Base-by-base conservation (phyloP, 2,329 filamentous ascomycete species). In the Fusarium bactridioides region DNA sequence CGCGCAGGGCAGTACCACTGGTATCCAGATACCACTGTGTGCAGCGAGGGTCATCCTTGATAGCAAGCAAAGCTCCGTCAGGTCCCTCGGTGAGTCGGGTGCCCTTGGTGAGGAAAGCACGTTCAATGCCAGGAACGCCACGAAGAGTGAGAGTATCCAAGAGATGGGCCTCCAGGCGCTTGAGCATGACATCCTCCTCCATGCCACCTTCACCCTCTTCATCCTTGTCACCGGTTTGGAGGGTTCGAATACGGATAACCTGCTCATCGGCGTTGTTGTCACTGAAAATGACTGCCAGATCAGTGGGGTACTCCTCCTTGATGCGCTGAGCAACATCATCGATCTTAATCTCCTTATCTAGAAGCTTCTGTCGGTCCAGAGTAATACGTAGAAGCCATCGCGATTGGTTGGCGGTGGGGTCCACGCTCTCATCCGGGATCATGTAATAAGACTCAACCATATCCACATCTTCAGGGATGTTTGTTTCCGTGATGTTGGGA, bases 371-470 rank as follows among this genome's bases (percentile, higher is more conserved):
- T 64, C 96, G 93, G 79, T 97, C 95, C 55, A 99, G 90, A 25
- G 95, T 93, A 76, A 99, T 93, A 85, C 96, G 94, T 54, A 99
- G 89, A 67, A 99, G 85, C 97, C 97, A 99, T 81, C 94, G 93
- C 13, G 96, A 98, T 82, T 98, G 95, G 67, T 89, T 89, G 45
- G 93, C 91, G 63, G 87, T 82, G 4, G 85, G 84, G 62, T 88
- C 86, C 33, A 87, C 85, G 25, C 83, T 85, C 45, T 97, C 94
- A 73, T 97, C 94, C 1, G 94, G 94, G 79, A 98, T 93, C 80
- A 98, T 90, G 84, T 95, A 98, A 86, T 97, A 98, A 0, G 95
- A 97, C 76, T 98, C 94, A 11, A 99, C 93, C 89, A 98, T 97
- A 78, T 98, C 96, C 68, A 89, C 83, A 85, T 99, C 96, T 63